Evolutionary conservation across 2,329 filamentous ascomycete genomes (phyloP).

Genomic region (Pyricularia pennisetigena): DNA sequence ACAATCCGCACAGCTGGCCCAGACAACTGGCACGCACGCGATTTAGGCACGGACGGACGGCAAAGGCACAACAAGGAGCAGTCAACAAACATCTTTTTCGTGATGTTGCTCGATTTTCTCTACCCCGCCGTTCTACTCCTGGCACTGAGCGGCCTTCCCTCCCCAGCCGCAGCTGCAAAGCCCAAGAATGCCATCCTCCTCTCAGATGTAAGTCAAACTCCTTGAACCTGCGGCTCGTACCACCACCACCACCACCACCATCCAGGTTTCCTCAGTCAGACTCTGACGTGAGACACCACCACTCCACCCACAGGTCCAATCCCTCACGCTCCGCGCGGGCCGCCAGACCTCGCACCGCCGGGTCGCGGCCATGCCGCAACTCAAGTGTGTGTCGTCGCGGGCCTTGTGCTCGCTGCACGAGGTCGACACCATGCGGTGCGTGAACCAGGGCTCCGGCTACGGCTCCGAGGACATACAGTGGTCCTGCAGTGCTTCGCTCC

Average conservation of each 20-base stretch:
- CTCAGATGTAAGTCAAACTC: conserved; percentile 43
- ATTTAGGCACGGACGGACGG: background rate
- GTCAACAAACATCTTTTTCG: background rate
- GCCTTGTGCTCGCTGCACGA: conserved; percentile 59
- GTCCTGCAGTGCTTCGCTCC: conserved; percentile 64
- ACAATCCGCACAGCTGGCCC: background rate
- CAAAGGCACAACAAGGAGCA: background rate
- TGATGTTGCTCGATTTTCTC: conserved; percentile 6
- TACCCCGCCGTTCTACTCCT: conserved; percentile 7
- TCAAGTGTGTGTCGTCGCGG: conserved; percentile 62
- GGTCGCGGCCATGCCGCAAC: conserved; percentile 64
- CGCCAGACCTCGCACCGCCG: conserved; percentile 67
- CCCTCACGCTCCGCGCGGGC: conserved; percentile 63
- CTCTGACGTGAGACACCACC: conserved; percentile 22
- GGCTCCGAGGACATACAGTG: conserved; percentile 75
- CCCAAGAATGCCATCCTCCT: conserved; percentile 46
- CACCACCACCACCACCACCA: background rate
- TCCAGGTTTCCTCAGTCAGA: no score
- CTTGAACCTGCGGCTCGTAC: background rate
- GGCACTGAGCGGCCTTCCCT: background rate
- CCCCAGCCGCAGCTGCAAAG: conserved; percentile 15
- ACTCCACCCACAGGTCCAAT: conserved; percentile 52
- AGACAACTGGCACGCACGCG: background rate
- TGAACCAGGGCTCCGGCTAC: conserved; percentile 75
- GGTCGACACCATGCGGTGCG: conserved; percentile 80